Conservation (phyloP, 352 stramenopile genomes). For the Globisporangium takayamanum region DNA sequence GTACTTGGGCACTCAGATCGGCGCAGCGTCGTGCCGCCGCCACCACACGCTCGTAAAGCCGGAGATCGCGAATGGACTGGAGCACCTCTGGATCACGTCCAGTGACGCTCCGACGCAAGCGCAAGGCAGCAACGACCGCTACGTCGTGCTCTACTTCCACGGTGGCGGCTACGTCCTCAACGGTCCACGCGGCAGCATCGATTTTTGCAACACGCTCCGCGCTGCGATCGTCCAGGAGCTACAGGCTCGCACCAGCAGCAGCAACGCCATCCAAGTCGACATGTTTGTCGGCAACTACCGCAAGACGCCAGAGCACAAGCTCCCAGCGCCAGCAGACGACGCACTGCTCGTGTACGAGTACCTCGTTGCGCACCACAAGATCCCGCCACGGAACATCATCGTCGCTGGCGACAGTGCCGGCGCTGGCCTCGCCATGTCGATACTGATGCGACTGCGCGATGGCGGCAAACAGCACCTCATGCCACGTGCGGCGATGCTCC, state of each 20-base stretch:
- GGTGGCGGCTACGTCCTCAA: slow-evolving; percentile 39
- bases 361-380: slow-evolving; percentile 8
- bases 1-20: no score
- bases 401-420: slow-evolving; percentile 15
- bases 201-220: slow-evolving; percentile 26
- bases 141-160: slow-evolving; percentile 22
- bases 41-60: no score
- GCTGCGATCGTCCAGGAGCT: slow-evolving; percentile 8
- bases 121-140: not conserved
- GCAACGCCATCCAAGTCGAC: slow-evolving; percentile 8
- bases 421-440: slow-evolving; percentile 12
- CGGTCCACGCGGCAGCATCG: slow-evolving; percentile 35
- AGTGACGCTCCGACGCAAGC: no score
- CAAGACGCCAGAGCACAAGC: slow-evolving; percentile 13
- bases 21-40: no score
- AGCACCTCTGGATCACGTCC: no score
- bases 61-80: no score
- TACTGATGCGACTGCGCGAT: slow-evolving; percentile 12
- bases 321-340: slow-evolving; percentile 14
- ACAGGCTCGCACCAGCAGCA: not conserved
- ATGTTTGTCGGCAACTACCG: slow-evolving; percentile 20
- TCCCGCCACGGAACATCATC: slow-evolving; percentile 11
- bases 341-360: slow-evolving; percentile 15
- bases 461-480: not conserved
- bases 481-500: slow-evolving; percentile 12